Percentiles rank a stretch among this genome's conserved stretches.
Evolutionary conservation across 2,329 filamentous ascomycete genomes (phyloP).

Genomic region (Daldinia sp.): DNA sequence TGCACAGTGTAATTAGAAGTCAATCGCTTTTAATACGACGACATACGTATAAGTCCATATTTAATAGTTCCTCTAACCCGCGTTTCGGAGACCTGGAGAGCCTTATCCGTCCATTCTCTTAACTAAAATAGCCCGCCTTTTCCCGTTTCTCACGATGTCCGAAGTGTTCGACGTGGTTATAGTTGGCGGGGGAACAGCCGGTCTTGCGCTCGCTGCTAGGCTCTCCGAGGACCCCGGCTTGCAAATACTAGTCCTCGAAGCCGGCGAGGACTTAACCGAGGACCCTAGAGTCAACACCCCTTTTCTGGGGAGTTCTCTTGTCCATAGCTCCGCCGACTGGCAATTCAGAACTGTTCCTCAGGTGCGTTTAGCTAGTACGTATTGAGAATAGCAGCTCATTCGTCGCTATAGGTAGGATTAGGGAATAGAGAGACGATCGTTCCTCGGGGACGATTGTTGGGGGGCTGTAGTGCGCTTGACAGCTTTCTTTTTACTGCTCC

Average conservation of each 20-base stretch:
- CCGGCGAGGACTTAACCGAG: slow-evolving; percentile 28
- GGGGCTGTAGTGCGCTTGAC: slow-evolving; percentile 1
- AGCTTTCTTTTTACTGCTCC: background rate
- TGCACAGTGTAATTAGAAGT: background rate
- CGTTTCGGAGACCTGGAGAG: background rate
- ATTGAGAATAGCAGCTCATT: background rate
- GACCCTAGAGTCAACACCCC: slow-evolving; percentile 36
- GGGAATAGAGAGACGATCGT: background rate
- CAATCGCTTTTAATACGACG: background rate
- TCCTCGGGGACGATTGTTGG: background rate
- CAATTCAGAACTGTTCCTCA: slow-evolving; percentile 26
- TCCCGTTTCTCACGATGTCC: slow-evolving; percentile 7
- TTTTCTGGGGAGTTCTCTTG: slow-evolving; percentile 15
- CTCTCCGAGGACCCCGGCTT: slow-evolving; percentile 35
- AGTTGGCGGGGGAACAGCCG: slow-evolving; percentile 31
- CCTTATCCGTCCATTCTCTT: background rate
- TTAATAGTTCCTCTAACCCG: background rate
- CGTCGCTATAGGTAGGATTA: background rate
- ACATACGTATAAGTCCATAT: background rate
- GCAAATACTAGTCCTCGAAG: slow-evolving; percentile 39
- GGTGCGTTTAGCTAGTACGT: slow-evolving; percentile 12
- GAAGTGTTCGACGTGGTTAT: slow-evolving; percentile 15
- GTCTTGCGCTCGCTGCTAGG: slow-evolving; percentile 35
- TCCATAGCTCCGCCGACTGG: slow-evolving; percentile 29
- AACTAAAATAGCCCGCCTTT: background rate